Base-by-base conservation (phyloP, 1,284 basidiomycete genomes). In the Violaceomyces palustris region DNA sequence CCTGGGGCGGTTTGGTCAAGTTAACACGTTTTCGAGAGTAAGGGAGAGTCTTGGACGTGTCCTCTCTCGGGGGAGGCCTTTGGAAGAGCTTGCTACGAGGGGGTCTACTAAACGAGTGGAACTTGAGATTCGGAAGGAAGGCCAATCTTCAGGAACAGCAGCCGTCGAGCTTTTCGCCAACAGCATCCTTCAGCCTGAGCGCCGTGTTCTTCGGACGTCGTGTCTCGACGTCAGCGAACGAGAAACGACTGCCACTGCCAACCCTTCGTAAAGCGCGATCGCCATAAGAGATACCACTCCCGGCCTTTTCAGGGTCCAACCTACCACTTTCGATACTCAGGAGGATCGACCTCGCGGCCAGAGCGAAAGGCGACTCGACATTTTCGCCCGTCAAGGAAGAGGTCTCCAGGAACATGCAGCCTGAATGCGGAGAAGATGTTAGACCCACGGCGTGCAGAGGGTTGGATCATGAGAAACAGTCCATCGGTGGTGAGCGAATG, bases 221-320 rank as follows among this genome's bases (percentile, higher is more conserved):
- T 8, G 44, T 42, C 27, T 62, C 55, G 48, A 62, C 52, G 33
- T 60, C 57, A 25, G 59, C 59, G 31, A 62, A 62, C 29, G 55
- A 58, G 48, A 62, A 62, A 10, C 59, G 25, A 14, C 42, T 46
- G 5, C 55, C 59, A 23, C 59, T 62, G 28, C 56, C 51, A 4
- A 52, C 85, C 87, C 59, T 84, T 87, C 28, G 44, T 23, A 59
- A 26, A 12, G 52, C 46, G 2, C 93, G 81, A 74, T 97, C 93
- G 10, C 93, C 94, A 69, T 96, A 98, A 65, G 87, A 90, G 28
- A 98, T 89, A 26, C 93, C 93, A 45, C 87, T 89, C 0, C 89
- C 91, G 12, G 87, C 82, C 67, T 86, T 86, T 75, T 96, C 91
- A 19, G 93, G 93, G 74, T 97, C 90, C 30, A 97, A 79, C 14